Evolutionary conservation across 345 rosid genomes (phyloP), one percentile per base, ranked within the genome.

Genomic region (Nasturtium officinale): DNA sequence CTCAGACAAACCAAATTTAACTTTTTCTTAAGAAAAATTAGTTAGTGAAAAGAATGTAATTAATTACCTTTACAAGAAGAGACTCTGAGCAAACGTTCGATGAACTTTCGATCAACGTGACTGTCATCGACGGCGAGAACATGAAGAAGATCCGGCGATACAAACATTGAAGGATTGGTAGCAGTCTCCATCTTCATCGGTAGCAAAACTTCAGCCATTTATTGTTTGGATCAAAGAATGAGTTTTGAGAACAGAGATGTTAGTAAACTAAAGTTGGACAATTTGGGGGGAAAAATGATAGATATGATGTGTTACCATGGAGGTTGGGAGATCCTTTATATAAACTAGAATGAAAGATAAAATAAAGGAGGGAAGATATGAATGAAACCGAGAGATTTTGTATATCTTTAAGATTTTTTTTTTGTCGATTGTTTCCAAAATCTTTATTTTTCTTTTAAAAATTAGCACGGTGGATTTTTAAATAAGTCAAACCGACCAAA

Each of bases 91-190:
- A 93, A 79, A 21, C 89, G 82, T 48, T 93, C 96, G 45, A 93
- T 89, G 53, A 93, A 86, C 40, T 85, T 90, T n/a, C 97, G 82
- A 76, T 90, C 98, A 2, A 90, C 94, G 9, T 78, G 73, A 43
- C 98, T 93, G 46, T 93, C 98, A 60, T 90, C 96, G 4, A 93
- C 94, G 38, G 94, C 98, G 25, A 93, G 98, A 83, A 93, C 98
- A 77, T 93, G 98, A 82, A 79, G 79, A 54, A 54, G 70, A 45
- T 76, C 45, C 9, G 70, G 65, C 4, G 79, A 54, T 52, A 51
- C 65, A 37, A 71, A 69, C 46, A 69, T 9, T 11, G 84, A 47
- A 47, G 69, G 79, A 40, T 47, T 67, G 18, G 52, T 67, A 5
- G 46, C 17, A 3, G 59, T 55, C 4, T 77, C 77, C 51, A 71